phyloP scores from a whole-genome alignment of 2,329 filamentous ascomycete species.

The Phyllosticta citrichinensis region DNA sequence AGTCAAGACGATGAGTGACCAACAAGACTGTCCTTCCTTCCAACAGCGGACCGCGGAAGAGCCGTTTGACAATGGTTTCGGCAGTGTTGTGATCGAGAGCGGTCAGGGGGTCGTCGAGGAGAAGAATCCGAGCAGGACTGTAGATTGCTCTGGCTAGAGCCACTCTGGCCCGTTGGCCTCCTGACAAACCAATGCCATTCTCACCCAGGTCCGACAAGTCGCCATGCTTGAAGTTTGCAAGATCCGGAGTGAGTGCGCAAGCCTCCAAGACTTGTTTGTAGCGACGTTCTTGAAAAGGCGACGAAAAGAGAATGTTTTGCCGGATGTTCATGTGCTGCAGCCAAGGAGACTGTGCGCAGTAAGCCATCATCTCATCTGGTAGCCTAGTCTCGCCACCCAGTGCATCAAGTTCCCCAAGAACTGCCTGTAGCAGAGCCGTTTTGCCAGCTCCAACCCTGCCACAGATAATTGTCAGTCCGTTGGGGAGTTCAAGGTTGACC shows the following conservation, averaged over 20 bases:
- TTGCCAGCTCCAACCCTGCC: conserved; percentile 58
- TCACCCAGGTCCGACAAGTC: conserved; percentile 53
- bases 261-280: conserved; percentile 61
- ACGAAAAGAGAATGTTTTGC: conserved; percentile 57
- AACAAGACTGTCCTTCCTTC: conserved; percentile 46
- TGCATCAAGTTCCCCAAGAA: conserved; percentile 50
- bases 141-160: conserved; percentile 53
- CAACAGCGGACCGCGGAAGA: conserved; percentile 46
- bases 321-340: conserved; percentile 60
- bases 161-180: conserved; percentile 51
- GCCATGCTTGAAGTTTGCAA: conserved; percentile 53
- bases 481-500: conserved; percentile 44
- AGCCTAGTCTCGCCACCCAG: conserved; percentile 40
- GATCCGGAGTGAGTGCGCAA: conserved; percentile 52
- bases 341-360: conserved; percentile 58
- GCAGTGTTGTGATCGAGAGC: conserved; percentile 56
- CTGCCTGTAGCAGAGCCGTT: conserved; percentile 48
- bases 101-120: conserved; percentile 51
- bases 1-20: conserved; percentile 56
- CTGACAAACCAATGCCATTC: conserved; percentile 51
- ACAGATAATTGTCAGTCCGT: conserved; percentile 49
- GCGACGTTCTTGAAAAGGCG: conserved; percentile 56
- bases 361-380: conserved; percentile 49
- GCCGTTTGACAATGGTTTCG: conserved; percentile 48
- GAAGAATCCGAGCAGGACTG: conserved; percentile 42